Evolutionary conservation across 495 filamentous ascomycete genomes (phyloP).

Genomic region (Cercophora samala): DNA sequence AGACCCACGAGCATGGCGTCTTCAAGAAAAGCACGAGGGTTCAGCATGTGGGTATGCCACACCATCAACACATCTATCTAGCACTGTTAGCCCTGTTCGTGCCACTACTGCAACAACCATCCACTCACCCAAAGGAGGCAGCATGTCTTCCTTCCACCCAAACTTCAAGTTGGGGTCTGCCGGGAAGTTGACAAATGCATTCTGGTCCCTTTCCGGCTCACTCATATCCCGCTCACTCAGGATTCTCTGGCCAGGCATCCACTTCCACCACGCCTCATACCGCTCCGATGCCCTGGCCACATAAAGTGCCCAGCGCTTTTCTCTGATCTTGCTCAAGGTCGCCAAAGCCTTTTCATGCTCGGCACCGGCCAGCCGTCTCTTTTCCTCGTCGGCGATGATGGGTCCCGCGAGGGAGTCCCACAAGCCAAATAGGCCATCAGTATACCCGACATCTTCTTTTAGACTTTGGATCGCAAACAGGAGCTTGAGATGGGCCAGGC

Average conservation of each 20-base stretch:
- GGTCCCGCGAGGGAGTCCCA: constrained; percentile 47
- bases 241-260: constrained; percentile 27
- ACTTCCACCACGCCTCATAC: constrained; percentile 69
- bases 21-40: constrained; percentile 73
- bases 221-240: constrained; percentile 37
- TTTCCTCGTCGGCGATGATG: constrained; percentile 24
- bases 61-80: constrained; percentile 80
- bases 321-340: constrained; percentile 53
- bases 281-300: constrained; percentile 69
- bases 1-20: constrained; percentile 66
- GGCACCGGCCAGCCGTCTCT: constrained; percentile 12
- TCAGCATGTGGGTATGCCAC: constrained; percentile 84
- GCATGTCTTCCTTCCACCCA: constrained; percentile 30
- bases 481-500: constrained; percentile 74
- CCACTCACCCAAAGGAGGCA: constrained; percentile 43
- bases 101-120: constrained; percentile 10
- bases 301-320: constrained; percentile 81
- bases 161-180: constrained; percentile 14
- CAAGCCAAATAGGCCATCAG: constrained; percentile 63
- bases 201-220: neutral
- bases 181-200: constrained; percentile 28
- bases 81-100: neutral
- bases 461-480: constrained; percentile 66
- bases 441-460: constrained; percentile 61
- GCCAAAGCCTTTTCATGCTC: constrained; percentile 31